phyloP scores from a whole-genome alignment of 1,284 basidiomycete genomes.

The Lentinus polychrous region DNA sequence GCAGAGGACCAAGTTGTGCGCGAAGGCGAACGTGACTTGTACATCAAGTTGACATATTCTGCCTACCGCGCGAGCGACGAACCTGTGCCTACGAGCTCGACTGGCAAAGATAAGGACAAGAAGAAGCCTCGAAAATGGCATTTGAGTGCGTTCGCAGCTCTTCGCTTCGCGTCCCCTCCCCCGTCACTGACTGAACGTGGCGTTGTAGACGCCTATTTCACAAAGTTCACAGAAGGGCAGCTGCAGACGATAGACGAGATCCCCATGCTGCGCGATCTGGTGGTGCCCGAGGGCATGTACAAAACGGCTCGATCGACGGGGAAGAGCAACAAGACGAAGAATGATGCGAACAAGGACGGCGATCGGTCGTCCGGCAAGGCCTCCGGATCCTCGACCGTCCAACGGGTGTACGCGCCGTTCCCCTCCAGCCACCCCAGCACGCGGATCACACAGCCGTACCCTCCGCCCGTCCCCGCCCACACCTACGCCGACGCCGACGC shows the following conservation, averaged over 20 bases:
- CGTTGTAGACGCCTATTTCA: constrained; percentile 65
- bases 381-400: constrained; percentile 17
- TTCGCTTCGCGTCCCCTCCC: constrained; percentile 1
- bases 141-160: constrained; percentile 42
- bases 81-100: constrained; percentile 11
- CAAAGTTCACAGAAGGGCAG: constrained; percentile 41
- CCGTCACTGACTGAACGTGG: constrained; percentile 3
- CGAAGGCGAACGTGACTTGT: constrained; percentile 57
- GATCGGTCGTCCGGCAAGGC: constrained; percentile 15
- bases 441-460: constrained; percentile 22
- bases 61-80: constrained; percentile 36
- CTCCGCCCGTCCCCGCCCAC: constrained; percentile 9
- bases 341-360: constrained; percentile 12
- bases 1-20: constrained; percentile 26
- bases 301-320: constrained; percentile 32
- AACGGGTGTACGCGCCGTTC: constrained; percentile 52
- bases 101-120: constrained; percentile 17
- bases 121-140: constrained; percentile 64
- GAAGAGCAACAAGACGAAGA: constrained; percentile 15
- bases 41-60: constrained; percentile 76
- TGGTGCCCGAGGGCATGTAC: constrained; percentile 38
- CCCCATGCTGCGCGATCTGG: constrained; percentile 24
- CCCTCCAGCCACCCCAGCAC: constrained; percentile 32
- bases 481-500: no score
- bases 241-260: constrained; percentile 30